Percentiles rank a stretch among this genome's conserved stretches.
Evolutionary conservation across 164 flowering plant genomes (phyloP).

Genomic region (Vitis rupestris): DNA sequence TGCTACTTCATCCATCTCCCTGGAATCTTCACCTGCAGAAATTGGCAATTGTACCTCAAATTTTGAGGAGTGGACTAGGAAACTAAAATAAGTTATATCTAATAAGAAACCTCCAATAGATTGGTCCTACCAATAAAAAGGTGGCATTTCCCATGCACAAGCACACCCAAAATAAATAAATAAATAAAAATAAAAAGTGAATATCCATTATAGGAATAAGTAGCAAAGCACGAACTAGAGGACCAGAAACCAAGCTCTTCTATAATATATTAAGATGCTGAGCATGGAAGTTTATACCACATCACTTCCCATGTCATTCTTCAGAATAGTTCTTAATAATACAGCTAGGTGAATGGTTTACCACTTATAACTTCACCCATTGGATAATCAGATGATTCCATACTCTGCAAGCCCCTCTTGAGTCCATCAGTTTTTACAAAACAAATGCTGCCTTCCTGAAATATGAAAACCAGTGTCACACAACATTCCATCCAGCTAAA

Average conservation of each 20-base stretch:
- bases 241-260: neutral
- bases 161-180: neutral
- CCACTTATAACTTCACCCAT: constrained; percentile 56
- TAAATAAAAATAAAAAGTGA: neutral
- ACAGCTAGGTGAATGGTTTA: constrained; percentile 13
- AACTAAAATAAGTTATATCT: neutral
- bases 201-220: neutral
- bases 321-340: too few relatives aligned
- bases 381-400: constrained; percentile 67
- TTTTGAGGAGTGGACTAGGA: neutral
- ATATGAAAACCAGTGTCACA: neutral
- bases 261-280: neutral
- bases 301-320: too few relatives aligned
- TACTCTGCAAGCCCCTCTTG: constrained; percentile 60
- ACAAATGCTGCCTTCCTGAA: constrained; percentile 42
- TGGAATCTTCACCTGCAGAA: constrained; percentile 49
- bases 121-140: neutral
- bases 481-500: neutral
- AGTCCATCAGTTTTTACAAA: constrained; percentile 51
- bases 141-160: neutral
- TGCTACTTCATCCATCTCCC: constrained; percentile 67
- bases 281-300: too few relatives aligned
- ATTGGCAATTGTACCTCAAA: neutral
- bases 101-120: neutral
- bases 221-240: neutral